Evolutionary conservation across 257 asterid species (phyloP), one percentile per base, ranked within the genome.

Genomic region (Cordia subcordata): DNA sequence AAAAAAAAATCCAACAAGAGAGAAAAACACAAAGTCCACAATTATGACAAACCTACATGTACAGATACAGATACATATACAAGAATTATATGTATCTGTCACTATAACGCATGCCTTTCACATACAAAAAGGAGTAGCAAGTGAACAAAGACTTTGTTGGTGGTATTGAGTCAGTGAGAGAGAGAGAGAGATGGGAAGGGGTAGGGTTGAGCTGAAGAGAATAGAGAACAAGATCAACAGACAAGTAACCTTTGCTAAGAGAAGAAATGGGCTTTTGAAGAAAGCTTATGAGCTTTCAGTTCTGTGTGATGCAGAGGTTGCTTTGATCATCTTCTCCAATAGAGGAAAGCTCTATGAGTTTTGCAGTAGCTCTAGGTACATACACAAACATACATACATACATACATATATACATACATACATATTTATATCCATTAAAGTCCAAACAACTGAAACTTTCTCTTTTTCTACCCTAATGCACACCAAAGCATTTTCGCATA

Each of bases 261-360:
- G 96, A 65, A 86, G 96, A 67, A 90, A 90, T 82, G 97, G 97
- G 32, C 82, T 90, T 57, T 77, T 89, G 85, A 89, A 89, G 89
- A 89, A 89, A 86, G 97, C 97, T 45, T 89, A 89, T 68, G 96
- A 89, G 83, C 96, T 89, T 76, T 89, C 96, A 21, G 96, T 89
- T 57, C 95, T 89, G 14, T 89, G 96, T 55, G 96, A 89, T 56
- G 96, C 96, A 67, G 96, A 89, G 76, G 95, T 89, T 68, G 96
- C 97, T 65, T 73, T 90, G 77, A 90, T 90, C 78, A 85, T 90
- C 97, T 90, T 90, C 97, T 90, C 96, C 86, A 90, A 87, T 85
- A 86, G 97, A 77, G 97, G 97, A 79, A 90, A 90, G 84, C 94
- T 90, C 78, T 90, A 82, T 80, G 97, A 89, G 83, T 89, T 89